These are phyloP conservation scores for Linum tenue DNA, from an alignment of 345 rosid genomes.

Conservation along the genomic window DNA sequence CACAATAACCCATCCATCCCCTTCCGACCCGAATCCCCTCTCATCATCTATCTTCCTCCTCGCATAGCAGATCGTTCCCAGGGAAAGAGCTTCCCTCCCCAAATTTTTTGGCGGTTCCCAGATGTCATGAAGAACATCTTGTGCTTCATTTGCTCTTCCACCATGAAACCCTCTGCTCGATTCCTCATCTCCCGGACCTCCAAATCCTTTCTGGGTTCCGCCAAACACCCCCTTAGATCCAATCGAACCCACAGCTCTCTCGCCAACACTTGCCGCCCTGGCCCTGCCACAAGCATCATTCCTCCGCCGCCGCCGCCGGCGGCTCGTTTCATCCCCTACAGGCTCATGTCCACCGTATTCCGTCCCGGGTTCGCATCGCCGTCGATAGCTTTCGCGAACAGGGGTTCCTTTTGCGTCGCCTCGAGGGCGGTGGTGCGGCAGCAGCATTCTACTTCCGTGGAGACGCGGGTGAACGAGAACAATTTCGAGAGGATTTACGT, in stretches of 20 bases:
- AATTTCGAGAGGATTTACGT: constrained; percentile 59
- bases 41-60: not conserved
- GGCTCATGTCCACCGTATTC: not conserved
- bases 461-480: constrained; percentile 46
- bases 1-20: too few species aligned
- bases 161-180: constrained; percentile 38
- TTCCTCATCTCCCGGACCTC: constrained; percentile 19
- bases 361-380: not conserved
- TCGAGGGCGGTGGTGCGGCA: constrained; percentile 16
- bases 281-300: too few species aligned
- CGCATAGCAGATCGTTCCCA: not conserved
- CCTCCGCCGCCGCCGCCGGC: too few species aligned
- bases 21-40: not conserved
- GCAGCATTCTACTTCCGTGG: constrained; percentile 53
- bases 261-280: constrained; percentile 13
- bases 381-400: not conserved
- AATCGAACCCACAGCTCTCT: constrained; percentile 18
- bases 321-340: too few species aligned
- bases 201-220: constrained; percentile 16
- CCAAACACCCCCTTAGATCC: constrained; percentile 14
- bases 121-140: constrained; percentile 23
- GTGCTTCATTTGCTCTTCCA: constrained; percentile 25
- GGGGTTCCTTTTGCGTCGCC: constrained; percentile 10
- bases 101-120: not conserved
- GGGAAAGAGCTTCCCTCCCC: not conserved